Percentiles rank a stretch among this genome's conserved stretches.
Evolutionary conservation across 176 grass and related monocot species (phyloP).

Genomic region (Ananas comosus): DNA sequence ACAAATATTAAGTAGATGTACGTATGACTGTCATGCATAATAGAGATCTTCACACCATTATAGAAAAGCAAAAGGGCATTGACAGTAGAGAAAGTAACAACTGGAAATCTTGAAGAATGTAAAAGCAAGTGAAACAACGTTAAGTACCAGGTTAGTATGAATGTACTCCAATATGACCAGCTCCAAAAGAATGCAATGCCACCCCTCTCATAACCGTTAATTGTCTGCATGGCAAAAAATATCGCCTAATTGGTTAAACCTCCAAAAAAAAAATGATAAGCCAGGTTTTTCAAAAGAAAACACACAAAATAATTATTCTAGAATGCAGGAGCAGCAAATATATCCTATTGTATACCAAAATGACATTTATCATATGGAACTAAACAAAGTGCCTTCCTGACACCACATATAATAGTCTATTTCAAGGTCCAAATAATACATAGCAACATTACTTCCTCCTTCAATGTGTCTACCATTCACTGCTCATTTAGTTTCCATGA

Average conservation of each 20-base stretch:
- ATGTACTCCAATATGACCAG: conserved; percentile 99
- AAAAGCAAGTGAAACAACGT: conserved; percentile 13
- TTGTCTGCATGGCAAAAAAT: conserved; percentile 47
- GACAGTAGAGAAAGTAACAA: not conserved
- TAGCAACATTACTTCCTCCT: no score
- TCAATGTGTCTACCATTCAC: no score
- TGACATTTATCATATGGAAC: no score
- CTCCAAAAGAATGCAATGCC: conserved; percentile 98
- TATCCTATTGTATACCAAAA: no score
- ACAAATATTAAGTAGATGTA: not conserved
- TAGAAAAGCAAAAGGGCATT: not conserved
- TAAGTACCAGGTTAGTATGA: conserved; percentile 91
- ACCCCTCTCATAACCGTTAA: conserved; percentile 53
- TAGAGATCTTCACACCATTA: not conserved
- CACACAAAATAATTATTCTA: not conserved
- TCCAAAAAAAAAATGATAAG: not conserved
- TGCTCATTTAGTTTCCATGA: no score
- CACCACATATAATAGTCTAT: not conserved
- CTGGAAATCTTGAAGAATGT: not conserved
- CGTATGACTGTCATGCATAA: not conserved
- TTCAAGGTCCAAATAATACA: no score
- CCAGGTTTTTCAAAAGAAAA: not conserved
- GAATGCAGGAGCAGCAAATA: not conserved
- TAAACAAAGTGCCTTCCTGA: no score
- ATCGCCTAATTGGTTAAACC: conserved; percentile 21